phyloP scores from a whole-genome alignment of 2,329 filamentous ascomycete genomes.

The Paraconiothyrium sp. region DNA sequence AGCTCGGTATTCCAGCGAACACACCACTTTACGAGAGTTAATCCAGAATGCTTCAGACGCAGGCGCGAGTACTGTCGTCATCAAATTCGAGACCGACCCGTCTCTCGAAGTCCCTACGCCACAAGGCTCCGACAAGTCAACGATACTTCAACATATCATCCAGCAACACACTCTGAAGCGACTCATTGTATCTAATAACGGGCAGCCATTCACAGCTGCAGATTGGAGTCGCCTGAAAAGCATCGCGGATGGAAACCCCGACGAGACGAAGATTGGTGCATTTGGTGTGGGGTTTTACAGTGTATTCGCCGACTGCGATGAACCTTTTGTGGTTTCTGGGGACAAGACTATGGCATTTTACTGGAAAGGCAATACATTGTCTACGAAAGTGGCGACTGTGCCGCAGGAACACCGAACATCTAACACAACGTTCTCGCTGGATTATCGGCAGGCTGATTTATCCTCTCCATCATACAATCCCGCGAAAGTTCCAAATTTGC shows the following conservation, averaged over 20 bases:
- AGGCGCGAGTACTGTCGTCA: slow-evolving; percentile 85
- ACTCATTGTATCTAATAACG: slow-evolving; percentile 92
- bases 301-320: slow-evolving; percentile 97
- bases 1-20: slow-evolving; percentile 95
- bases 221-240: slow-evolving; percentile 95
- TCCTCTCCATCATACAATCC: slow-evolving; percentile 49
- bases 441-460: slow-evolving; percentile 83
- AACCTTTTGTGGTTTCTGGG: slow-evolving; percentile 95
- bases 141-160: slow-evolving; percentile 82
- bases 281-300: slow-evolving; percentile 99
- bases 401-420: slow-evolving; percentile 71
- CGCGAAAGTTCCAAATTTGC: slow-evolving; percentile 83
- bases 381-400: slow-evolving; percentile 84
- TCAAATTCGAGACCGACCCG: slow-evolving; percentile 91
- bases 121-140: slow-evolving; percentile 70
- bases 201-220: slow-evolving; percentile 83
- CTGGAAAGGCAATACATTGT: slow-evolving; percentile 98
- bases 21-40: slow-evolving; percentile 86
- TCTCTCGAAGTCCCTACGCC: slow-evolving; percentile 79
- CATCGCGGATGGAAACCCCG: slow-evolving; percentile 98
- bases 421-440: slow-evolving; percentile 91
- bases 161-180: slow-evolving; percentile 86
- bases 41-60: slow-evolving; percentile 99
- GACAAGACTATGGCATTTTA: slow-evolving; percentile 97
- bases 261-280: slow-evolving; percentile 98